Evolutionary conservation across 2,329 filamentous ascomycete species (phyloP), one percentile per base, ranked within the genome.

Genomic region (Fusarium devonianum): DNA sequence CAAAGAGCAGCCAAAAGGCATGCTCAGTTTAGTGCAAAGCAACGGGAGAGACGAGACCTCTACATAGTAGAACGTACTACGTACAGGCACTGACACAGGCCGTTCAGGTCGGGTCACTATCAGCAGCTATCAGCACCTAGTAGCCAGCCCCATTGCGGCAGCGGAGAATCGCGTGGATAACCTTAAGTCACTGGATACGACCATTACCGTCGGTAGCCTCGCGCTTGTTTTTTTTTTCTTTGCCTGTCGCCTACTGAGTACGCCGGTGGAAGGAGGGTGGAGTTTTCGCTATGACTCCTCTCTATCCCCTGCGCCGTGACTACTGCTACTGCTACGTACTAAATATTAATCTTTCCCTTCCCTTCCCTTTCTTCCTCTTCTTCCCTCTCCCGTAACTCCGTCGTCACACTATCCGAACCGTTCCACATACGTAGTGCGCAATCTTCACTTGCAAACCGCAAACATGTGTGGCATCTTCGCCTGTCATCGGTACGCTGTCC

Each of bases 401-500:
- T 34, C 36, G 33, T n/a, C 40, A 39, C 49, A 23, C 8, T 38
- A 32, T 36, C 16, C 25, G 34, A 39, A 26, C 17, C 25, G 23
- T 52, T 45, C 23, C 43, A 60, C 47, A 40, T 48, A 36, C 26
- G 26, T 34, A 34, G 34, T 40, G 49, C 49, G 49, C 41, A 58
- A 33, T 46, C 28, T 16, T 30, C 41, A n/a, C 25, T 23, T 42
- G 34, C 38, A 55, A 65, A 57, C 68, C 67, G 72, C 70, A 80
- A 88, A 73, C 67, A 96, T 96, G 92, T 96, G 92, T 87, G 92
- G 92, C 75, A 96, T 97, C 71, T 97, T 97, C 75, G 92, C 91
- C 68, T 97, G 92, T 78, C 90, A 97, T 77, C 81, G 84, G 92
- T 96, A 78, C 39, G 57, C 40, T 22, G 17, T 18, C 40, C 49